Evolutionary conservation across 169 alveolate species (phyloP), one percentile per base, ranked within the genome.

Genomic region (Cryptosporidium viatorum): DNA sequence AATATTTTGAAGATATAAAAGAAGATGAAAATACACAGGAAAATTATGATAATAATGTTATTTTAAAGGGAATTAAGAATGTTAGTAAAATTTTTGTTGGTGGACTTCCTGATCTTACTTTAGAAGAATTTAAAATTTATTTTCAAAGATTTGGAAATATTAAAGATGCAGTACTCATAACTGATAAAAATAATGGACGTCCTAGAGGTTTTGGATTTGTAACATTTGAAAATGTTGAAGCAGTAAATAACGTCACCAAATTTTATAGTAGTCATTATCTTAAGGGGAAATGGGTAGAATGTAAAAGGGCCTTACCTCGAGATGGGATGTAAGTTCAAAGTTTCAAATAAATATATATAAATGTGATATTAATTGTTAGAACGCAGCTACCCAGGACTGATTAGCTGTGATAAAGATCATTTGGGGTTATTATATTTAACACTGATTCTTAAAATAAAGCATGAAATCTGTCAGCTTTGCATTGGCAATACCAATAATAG

Each of bases 151-250:
- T 86, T 85, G 99, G 99, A 10, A 93, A 86, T 8, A 94, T 97
- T 23, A 94, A 93, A 70, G 97, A 94, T 71, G 91, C 96, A 52
- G 94, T 95, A 70, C 94, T 95, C 58, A 93, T 94, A 85, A 87
- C 91, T 6, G 99, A 97, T 91, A 94, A 94, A 86, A 65, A 91
- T 26, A 96, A 97, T 9, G 94, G 95, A 33, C 94, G 93, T 84
- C 96, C 98, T n/a, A 91, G 98, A 59, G 98, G 98, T 31, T 96
- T 96, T 80, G 98, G 98, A 0, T 96, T 96, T 75, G 91, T 96
- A 6, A 95, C 97, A n/a, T 96, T 91, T 74, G 96, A 86, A 69
- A 84, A 62, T 50, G 92, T 92, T n/a, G 93, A 71, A 18, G 95
- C 94, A 52, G 97, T 93, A 16, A 96, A 94, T 33, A 92, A 86